Conservation (phyloP, 371 early-diverging fungal genomes). For the Basidiobolus heterosporus region DNA sequence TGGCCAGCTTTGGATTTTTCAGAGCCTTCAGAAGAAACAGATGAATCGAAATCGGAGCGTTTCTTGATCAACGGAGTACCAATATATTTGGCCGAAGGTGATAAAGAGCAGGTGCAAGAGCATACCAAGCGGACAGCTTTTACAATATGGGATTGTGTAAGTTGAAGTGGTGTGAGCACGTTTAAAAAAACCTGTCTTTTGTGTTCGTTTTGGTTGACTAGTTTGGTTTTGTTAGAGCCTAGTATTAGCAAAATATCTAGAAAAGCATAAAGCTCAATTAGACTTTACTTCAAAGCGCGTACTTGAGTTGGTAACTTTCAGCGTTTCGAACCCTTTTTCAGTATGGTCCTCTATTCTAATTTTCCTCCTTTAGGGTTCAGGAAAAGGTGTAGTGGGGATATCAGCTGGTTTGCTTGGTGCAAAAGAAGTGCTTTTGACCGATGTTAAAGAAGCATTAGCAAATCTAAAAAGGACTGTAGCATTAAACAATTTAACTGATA, state of each 20-base stretch:
- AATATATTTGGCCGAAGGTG: too few relatives aligned
- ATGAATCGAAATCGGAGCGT: too few relatives aligned
- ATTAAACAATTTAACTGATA: slow-evolving; percentile 5
- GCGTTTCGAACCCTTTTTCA: too few relatives aligned
- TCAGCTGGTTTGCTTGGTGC: slow-evolving; percentile 7
- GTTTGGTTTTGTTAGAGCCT: slow-evolving; percentile 3
- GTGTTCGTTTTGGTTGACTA: too few relatives aligned
- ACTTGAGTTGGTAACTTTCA: slow-evolving; percentile 9
- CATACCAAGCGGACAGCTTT: too few relatives aligned
- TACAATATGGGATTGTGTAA: too few relatives aligned
- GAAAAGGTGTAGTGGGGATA: slow-evolving; percentile 15
- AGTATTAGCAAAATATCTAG: slow-evolving; percentile 14
- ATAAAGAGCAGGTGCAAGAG: too few relatives aligned
- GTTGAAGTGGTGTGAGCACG: too few relatives aligned
- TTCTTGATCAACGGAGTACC: too few relatives aligned
- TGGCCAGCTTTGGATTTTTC: too few relatives aligned
- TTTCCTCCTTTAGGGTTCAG: slow-evolving; percentile 8
- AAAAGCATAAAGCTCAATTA: slow-evolving; percentile 5
- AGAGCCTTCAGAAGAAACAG: too few relatives aligned
- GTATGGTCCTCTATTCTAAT: background rate
- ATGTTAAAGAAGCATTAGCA: slow-evolving; percentile 6
- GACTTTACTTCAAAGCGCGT: slow-evolving; percentile 6
- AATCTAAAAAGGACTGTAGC: slow-evolving; percentile 5
- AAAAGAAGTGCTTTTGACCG: slow-evolving; percentile 8
- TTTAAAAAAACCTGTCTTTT: too few relatives aligned